Evolutionary conservation across 495 filamentous ascomycete species (phyloP), one percentile per base, ranked within the genome.

Genomic region (Penicillium lividum): DNA sequence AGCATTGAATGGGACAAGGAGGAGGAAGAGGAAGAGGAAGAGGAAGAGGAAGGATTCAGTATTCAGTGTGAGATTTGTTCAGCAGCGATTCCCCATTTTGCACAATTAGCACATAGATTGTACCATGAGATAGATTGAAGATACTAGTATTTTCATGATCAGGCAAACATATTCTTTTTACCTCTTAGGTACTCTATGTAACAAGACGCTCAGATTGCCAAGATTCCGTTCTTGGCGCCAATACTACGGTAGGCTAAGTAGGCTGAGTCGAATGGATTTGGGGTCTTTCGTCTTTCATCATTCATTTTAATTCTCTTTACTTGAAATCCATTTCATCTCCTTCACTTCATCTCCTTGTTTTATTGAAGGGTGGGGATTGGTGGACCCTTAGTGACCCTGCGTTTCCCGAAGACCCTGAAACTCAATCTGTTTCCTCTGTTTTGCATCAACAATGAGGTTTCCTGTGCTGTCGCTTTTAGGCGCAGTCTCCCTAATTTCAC

Each of bases 1-100:
- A 22, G 22, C 22, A 22, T 22, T 22, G 22, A 22, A 22, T 22
- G 22, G 22, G 22, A 22, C 22, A 22, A 22, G 22, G n/a, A n/a
- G 51, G 68, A 75, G 2, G 73, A 74, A 38, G 62, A 54, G 16
- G 82, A 78, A 75, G 73, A 77, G 33, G 77, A 80, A n/a, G 79
- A 77, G 4, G 79, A 77, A 4, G 73, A 73, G 3, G 70, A 69
- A 3, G 34, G 34, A 13, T 65, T 69, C 13, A 75, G 69, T 54
- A 67, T 77, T 5, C 63, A 63, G 7, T 93, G 90, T 68, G 61
- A 62, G 0, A 59, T 70, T 6, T 94, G 91, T 68, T 86, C 84
- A 10, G 81, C 82, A 15, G 60, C 72, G 5, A 85, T 94, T 54
- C 91, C 91, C 0, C 58, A 74, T 11, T 94, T 93, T 73, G 91